Base-by-base conservation (phyloP, 2,329 filamentous ascomycete genomes). In the Ophiostoma tasmaniense region DNA sequence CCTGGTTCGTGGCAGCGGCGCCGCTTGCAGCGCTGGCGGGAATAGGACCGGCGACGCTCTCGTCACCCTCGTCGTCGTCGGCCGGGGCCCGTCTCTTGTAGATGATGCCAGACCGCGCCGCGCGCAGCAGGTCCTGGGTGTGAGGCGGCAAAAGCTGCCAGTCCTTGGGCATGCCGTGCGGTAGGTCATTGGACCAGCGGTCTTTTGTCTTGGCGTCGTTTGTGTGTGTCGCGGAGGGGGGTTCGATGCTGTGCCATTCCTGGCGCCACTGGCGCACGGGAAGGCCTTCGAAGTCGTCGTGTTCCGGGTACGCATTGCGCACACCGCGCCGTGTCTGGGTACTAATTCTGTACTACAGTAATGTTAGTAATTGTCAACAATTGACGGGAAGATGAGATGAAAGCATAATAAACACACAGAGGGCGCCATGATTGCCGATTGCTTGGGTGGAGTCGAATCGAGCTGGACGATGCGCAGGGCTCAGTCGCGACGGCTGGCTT, bases 241-340 rank as follows among this genome's bases (percentile, higher is more conserved):
- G 89, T 73, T 87, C 87, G 75, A 94, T 81, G 59, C 81, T 89
- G 69, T 92, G 84, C 79, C 82, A 82, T 70, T 90, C 87, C 72
- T 90, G 88, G 69, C 91, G 88, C 90, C 93, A 98, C 85, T 96
- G 92, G 75, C 93, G 90, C 70, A 97, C 90, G 20, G 94, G 94
- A 13, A 97, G 84, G 70, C 93, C 85, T 78, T 88, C 85, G 69
- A 87, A 87, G 72, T 87, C 85, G 74, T 88, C 85, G 74, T 87
- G 85, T 72, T 88, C 85, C 52, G 83, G 80, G 72, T 85, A 86
- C 67, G 81, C 83, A 72, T 82, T 79, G 69, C 85, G 82, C 71
- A 83, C 84, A 72, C 85, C 84, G 72, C 85, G 84, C 76, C 85
- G 80, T 67, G 85, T 87, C 79, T 86, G 76, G 61, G 73, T 65